Evolutionary conservation across 495 filamentous ascomycete species (phyloP).

Genomic region (Podospora sp.): DNA sequence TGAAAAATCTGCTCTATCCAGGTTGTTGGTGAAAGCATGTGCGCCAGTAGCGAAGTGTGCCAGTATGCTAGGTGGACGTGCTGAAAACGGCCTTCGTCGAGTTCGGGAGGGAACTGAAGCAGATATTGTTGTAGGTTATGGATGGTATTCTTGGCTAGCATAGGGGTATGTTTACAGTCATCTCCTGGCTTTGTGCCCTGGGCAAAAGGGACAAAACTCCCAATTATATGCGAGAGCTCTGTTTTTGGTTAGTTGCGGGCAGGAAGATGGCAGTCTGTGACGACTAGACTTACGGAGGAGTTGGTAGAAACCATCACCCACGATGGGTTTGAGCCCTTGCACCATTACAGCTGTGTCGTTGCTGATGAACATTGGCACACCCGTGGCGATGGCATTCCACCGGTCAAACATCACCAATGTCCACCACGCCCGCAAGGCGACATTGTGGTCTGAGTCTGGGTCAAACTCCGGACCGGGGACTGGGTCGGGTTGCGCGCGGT

Average conservation of each 20-base stretch:
- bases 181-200: not conserved
- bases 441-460: conserved; percentile 68
- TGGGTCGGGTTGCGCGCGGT: conserved; percentile 39
- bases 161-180: not conserved
- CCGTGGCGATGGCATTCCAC: conserved; percentile 72
- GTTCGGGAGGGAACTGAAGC: conserved; percentile 46
- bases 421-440: conserved; percentile 75
- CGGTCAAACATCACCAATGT: conserved; percentile 71
- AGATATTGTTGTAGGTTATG: conserved; percentile 30
- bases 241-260: conserved; percentile 27
- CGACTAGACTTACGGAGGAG: conserved; percentile 62
- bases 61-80: conserved; percentile 73
- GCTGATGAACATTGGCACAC: conserved; percentile 58
- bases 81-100: conserved; percentile 40
- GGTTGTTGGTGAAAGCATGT: conserved; percentile 53
- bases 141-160: not conserved
- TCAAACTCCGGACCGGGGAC: conserved; percentile 46
- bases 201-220: not conserved
- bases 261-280: not conserved
- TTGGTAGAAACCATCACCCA: conserved; percentile 66
- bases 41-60: conserved; percentile 67
- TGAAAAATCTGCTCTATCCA: conserved; percentile 56
- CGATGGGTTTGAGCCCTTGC: conserved; percentile 64
- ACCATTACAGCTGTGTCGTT: conserved; percentile 64
- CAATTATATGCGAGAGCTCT: conserved; percentile 45